Percentiles rank a stretch among this genome's conserved stretches.
phyloP scores from a whole-genome alignment of 2,329 filamentous ascomycete species.

The Delphinella strobiligena region DNA sequence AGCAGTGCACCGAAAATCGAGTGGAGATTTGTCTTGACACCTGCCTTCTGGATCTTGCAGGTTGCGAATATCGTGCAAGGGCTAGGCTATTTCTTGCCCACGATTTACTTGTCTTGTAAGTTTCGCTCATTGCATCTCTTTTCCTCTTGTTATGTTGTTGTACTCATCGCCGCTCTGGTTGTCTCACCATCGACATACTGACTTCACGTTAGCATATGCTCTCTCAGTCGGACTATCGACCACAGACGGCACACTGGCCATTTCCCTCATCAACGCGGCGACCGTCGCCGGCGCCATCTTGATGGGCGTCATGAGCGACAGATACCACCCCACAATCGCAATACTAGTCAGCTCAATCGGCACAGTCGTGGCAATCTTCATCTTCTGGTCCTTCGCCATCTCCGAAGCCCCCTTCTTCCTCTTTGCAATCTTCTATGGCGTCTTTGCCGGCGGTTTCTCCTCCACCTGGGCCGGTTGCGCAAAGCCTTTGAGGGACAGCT shows the following conservation, averaged over 20 bases:
- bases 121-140: not conserved
- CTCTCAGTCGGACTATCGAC: conserved; percentile 22
- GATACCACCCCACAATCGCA: conserved; percentile 26
- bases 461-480: conserved; percentile 22
- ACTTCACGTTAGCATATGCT: conserved; percentile 20
- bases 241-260: conserved; percentile 23
- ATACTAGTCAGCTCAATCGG: conserved; percentile 26
- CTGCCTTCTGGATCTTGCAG: conserved; percentile 31
- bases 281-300: conserved; percentile 24
- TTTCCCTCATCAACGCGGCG: conserved; percentile 28
- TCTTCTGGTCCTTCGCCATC: conserved; percentile 36
- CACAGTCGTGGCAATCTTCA: conserved; percentile 24
- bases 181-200: not conserved
- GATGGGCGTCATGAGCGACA: conserved; percentile 28
- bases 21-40: conserved; percentile 22
- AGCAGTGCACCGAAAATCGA: conserved; percentile 17
- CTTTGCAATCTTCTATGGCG: conserved; percentile 31
- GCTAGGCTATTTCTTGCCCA: conserved; percentile 32
- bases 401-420: conserved; percentile 27
- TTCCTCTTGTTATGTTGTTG: not conserved
- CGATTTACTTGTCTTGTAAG: conserved; percentile 27
- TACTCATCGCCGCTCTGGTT: not conserved
- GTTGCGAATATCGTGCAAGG: conserved; percentile 29
- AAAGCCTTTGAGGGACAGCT: conserved; percentile 12
- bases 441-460: conserved; percentile 28